Conservation (phyloP, 495 filamentous ascomycete species). For the Aspergillus affinis region DNA sequence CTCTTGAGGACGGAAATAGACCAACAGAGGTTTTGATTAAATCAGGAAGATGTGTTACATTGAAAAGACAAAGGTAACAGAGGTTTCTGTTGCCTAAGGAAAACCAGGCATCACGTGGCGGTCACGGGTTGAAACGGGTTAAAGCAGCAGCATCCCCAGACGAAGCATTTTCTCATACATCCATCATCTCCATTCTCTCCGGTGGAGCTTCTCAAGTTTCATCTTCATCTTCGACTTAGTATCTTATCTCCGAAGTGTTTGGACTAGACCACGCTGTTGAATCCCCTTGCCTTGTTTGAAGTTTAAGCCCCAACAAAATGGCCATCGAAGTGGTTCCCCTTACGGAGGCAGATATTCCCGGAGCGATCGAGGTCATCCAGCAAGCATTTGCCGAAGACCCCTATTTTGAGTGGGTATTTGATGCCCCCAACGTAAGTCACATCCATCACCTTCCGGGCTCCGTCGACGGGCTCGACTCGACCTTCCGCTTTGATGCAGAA, state of each 20-base stretch:
- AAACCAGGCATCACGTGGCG: neutral
- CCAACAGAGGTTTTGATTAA: too few relatives aligned
- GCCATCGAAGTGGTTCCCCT: conserved; percentile 55
- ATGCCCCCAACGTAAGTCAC: conserved; percentile 47
- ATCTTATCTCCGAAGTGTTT: neutral
- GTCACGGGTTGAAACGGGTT: neutral
- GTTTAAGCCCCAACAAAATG: conserved; percentile 34
- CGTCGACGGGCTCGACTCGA: neutral
- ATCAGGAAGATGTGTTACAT: too few relatives aligned
- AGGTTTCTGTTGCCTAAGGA: neutral
- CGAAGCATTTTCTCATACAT: neutral
- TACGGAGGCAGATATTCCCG: conserved; percentile 58
- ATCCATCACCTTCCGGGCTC: neutral
- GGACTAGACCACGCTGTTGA: neutral
- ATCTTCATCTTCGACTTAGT: too few relatives aligned
- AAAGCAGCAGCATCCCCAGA: neutral
- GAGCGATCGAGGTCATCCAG: conserved; percentile 55
- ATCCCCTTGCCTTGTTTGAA: neutral
- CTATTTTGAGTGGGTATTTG: conserved; percentile 63
- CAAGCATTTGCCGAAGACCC: conserved; percentile 66
- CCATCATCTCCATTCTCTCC: neutral
- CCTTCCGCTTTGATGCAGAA: neutral
- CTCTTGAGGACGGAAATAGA: too few relatives aligned
- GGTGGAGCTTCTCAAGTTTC: neutral
- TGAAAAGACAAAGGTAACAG: neutral